A percentile compares a stretch with the other conserved stretches of the same genome.
Conservation (phyloP, 805 yeast species). For the Kuraishia ogatae region DNA sequence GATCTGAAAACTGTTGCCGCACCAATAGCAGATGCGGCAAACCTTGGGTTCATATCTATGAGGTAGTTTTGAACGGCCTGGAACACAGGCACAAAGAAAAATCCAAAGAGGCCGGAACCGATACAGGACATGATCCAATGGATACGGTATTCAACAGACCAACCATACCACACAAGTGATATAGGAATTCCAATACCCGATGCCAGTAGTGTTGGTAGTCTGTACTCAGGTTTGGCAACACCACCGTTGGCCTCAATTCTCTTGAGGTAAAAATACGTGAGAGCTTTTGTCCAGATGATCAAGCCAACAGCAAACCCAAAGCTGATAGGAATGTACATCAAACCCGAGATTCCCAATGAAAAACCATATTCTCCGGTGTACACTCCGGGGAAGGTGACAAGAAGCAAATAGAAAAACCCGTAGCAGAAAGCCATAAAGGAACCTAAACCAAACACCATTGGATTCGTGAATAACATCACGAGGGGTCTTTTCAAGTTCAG, state of each 20-base stretch:
- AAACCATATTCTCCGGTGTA: slow-evolving; percentile 41
- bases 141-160: slow-evolving; percentile 51
- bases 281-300: slow-evolving; percentile 34
- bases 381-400: slow-evolving; percentile 50
- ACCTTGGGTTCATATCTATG: slow-evolving; percentile 62
- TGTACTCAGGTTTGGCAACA: slow-evolving; percentile 50
- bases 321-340: slow-evolving; percentile 50
- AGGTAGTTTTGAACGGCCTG: slow-evolving; percentile 57
- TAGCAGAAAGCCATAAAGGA: slow-evolving; percentile 56
- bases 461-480: slow-evolving; percentile 42
- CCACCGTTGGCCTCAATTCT: slow-evolving; percentile 37
- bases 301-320: slow-evolving; percentile 46
- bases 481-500: slow-evolving; percentile 46
- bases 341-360: slow-evolving; percentile 40
- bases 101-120: slow-evolving; percentile 54
- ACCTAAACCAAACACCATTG: slow-evolving; percentile 58
- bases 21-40: slow-evolving; percentile 59
- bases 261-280: slow-evolving; percentile 29
- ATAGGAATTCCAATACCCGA: slow-evolving; percentile 45
- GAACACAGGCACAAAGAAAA: slow-evolving; percentile 54
- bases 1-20: slow-evolving; percentile 66
- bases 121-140: slow-evolving; percentile 58
- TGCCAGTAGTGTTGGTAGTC: slow-evolving; percentile 42
- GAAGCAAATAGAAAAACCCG: slow-evolving; percentile 57
- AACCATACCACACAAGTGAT: slow-evolving; percentile 65